Conservation (phyloP, 208 protist genomes). For the Phytomonas serpens region DNA sequence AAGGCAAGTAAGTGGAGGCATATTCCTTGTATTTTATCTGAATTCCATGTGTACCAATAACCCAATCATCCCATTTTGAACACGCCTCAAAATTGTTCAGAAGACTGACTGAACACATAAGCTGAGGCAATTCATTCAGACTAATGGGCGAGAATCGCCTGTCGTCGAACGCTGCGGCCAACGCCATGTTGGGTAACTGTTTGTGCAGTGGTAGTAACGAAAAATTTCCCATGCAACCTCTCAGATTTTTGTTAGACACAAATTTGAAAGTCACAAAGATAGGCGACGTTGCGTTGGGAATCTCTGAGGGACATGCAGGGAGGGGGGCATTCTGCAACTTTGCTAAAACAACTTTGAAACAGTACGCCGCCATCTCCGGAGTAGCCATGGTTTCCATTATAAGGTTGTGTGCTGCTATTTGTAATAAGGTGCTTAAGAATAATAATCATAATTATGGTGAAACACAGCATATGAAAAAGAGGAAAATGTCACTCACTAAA, state of each 20-base stretch:
- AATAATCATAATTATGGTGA: neutral
- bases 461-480: neutral
- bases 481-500: neutral
- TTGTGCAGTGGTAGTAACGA: constrained; percentile 41
- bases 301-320: constrained; percentile 29
- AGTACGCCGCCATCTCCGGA: constrained; percentile 81
- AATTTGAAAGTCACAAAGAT: constrained; percentile 76
- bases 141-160: constrained; percentile 60
- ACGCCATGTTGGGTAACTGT: constrained; percentile 63
- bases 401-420: constrained; percentile 6
- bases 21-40: constrained; percentile 46
- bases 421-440: neutral
- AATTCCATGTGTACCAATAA: constrained; percentile 77
- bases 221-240: constrained; percentile 84
- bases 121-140: constrained; percentile 44
- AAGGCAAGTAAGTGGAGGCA: constrained; percentile 74
- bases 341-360: constrained; percentile 58
- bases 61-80: constrained; percentile 69
- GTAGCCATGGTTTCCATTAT: constrained; percentile 39
- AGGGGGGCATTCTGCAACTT: constrained; percentile 24
- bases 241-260: constrained; percentile 39
- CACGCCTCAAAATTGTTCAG: constrained; percentile 77
- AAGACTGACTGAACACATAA: constrained; percentile 74
- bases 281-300: constrained; percentile 55
- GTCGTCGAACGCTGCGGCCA: constrained; percentile 66